Percentiles rank a stretch among this genome's conserved stretches.
These are phyloP conservation scores for Rusavskia elegans DNA, from an alignment of 495 filamentous ascomycete genomes.

Conservation along the genomic window DNA sequence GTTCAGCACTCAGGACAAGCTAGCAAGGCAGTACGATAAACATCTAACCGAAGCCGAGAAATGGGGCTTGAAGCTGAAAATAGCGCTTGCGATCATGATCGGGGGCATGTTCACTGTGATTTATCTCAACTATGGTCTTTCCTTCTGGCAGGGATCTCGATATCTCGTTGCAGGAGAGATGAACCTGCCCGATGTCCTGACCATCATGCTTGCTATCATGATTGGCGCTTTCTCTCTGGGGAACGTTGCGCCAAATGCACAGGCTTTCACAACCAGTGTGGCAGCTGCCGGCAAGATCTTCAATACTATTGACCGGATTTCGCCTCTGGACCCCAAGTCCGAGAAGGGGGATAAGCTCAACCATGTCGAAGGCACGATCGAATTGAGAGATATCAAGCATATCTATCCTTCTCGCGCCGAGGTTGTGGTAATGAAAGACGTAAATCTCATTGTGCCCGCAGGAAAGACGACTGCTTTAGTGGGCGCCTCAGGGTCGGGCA, in stretches of 20 bases:
- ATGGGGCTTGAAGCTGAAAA: slow-evolving; percentile 63
- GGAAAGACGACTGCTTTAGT: slow-evolving; percentile 81
- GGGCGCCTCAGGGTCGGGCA: slow-evolving; percentile 76
- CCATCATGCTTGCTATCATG: slow-evolving; percentile 75
- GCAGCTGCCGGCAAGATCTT: slow-evolving; percentile 84
- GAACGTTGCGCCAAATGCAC: slow-evolving; percentile 71
- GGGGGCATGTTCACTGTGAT: slow-evolving; percentile 67
- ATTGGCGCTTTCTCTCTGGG: slow-evolving; percentile 85
- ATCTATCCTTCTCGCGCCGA: slow-evolving; percentile 89
- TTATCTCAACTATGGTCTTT: slow-evolving; percentile 78
- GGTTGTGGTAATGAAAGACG: slow-evolving; percentile 69
- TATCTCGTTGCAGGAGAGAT: slow-evolving; percentile 57
- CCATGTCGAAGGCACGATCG: slow-evolving; percentile 57
- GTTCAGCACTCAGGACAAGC: slow-evolving; percentile 80
- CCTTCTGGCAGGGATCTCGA: slow-evolving; percentile 88
- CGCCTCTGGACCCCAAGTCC: slow-evolving; percentile 66
- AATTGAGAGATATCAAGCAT: slow-evolving; percentile 72
- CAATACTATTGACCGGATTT: slow-evolving; percentile 78
- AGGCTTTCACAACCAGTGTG: slow-evolving; percentile 67
- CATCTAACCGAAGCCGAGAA: slow-evolving; percentile 58
- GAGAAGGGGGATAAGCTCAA: slow-evolving; percentile 56
- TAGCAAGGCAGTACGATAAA: slow-evolving; percentile 67
- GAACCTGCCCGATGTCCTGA: slow-evolving; percentile 41
- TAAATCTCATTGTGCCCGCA: slow-evolving; percentile 62
- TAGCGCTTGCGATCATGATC: slow-evolving; percentile 57